Conservation (phyloP, 2,329 filamentous ascomycete genomes). For the Ophioceras dolichostomum region DNA sequence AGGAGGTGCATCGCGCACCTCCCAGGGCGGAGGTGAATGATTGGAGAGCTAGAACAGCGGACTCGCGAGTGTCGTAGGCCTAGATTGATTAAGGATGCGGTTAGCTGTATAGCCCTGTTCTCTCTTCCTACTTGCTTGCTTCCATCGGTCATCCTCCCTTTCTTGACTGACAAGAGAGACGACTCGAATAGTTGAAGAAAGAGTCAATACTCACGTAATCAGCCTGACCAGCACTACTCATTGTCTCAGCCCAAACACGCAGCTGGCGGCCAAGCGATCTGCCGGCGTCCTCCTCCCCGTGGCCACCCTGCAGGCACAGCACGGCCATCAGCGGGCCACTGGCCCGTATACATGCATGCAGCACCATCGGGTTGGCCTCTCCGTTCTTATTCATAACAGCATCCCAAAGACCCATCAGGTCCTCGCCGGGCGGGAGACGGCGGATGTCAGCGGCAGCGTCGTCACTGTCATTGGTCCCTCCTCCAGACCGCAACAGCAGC, state of each 20-base stretch:
- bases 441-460: conserved; percentile 12
- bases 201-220: conserved; percentile 31
- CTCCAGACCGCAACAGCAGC: too few species aligned
- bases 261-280: conserved; percentile 6
- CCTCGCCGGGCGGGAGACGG: conserved; percentile 34
- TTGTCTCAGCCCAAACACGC: conserved; percentile 33
- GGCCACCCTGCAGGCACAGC: conserved; percentile 7
- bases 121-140: not conserved
- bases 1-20: conserved; percentile 11
- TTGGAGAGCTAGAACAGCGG: conserved; percentile 41
- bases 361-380: conserved; percentile 32
- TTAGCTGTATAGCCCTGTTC: too few species aligned
- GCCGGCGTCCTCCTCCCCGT: conserved; percentile 1
- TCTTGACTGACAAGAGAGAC: too few species aligned
- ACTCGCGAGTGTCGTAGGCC: conserved; percentile 54
- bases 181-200: too few species aligned
- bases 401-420: conserved; percentile 23
- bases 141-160: too few species aligned
- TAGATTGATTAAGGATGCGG: conserved; percentile 15
- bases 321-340: conserved; percentile 34
- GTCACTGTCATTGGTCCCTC: too few species aligned
- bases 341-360: conserved; percentile 33
- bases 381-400: conserved; percentile 17
- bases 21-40: conserved; percentile 28
- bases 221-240: conserved; percentile 33